Evolutionary conservation across 495 filamentous ascomycete species (phyloP), one percentile per base, ranked within the genome.

Genomic region (Penicillium longicatenatum): DNA sequence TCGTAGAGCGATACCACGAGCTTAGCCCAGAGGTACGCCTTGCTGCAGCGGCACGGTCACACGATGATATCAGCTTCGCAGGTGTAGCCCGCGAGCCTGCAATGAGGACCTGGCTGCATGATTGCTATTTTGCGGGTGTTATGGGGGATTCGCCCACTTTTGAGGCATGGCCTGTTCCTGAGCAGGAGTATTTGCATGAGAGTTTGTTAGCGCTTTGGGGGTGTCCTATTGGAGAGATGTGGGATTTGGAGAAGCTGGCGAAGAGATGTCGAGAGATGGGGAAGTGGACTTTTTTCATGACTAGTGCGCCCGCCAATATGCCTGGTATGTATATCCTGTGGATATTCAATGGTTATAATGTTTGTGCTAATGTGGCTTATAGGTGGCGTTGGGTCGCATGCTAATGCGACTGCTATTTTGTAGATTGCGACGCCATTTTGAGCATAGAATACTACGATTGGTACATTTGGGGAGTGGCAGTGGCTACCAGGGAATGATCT

Each of bases 271-370:
- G 75, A 45, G 71, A 78, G 67, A 50, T 73, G 49, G 80, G 81
- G 16, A 78, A 79, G 63, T 91, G 88, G 81, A 82, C 76, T 29
- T 90, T 91, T 65, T 82, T 92, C 60, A 69, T 91, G 50, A 87
- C 84, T 1, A 86, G 82, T 67, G 77, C 73, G 29, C 84, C 84
- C 21, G 69, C 81, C 45, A 82, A 85, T 75, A 76, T 85, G 55
- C 73, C 78, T 39, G 81, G 82, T 63, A 65, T 49, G 66, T 55
- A 20, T 16, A 9, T 11, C 43, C 20, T 26, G 26, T 26, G 26
- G 26, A 4, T 10, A 37, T 16, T 61, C 20, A 35, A 17, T 20
- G 2, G 26, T 35, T 16, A 55, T n/a, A 8, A 33, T 35, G 9
- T 22, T 61, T 42, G 7, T 56, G 41, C 52, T 48, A 7, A 37